Evolutionary conservation across 352 stramenopile species (phyloP), one percentile per base, ranked within the genome.

Genomic region (Phytophthora sojae): DNA sequence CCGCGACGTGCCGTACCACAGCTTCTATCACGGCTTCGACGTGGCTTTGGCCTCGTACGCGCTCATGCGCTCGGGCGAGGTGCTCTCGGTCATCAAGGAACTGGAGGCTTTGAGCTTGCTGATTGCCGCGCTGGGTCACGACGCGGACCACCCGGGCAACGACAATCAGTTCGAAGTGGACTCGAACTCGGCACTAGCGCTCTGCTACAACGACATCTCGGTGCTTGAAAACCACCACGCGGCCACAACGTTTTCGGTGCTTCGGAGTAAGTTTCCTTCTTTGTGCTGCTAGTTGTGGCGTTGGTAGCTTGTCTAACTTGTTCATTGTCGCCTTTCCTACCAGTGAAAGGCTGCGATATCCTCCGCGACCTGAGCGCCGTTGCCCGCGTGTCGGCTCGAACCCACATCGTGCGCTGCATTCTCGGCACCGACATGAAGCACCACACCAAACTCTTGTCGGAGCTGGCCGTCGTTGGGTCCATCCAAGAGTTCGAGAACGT

Each of bases 91-190:
- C 17, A 87, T 97, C 61, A 93, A 88, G 51, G 82, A 91, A 67
- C 77, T 92, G 6, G 84, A 96, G 35, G 83, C 84, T 25, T 73
- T 97, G 5, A 90, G 87, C 44, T 61, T 97, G 5, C 61, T 98
- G 15, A 61, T 97, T n/a, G 89, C 86, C 6, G 86, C 86, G 8
- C 80, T 97, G 14, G 84, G 89, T 0, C 92, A 98, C 67, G 92
- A 98, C 45, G 77, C 94, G 7, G 91, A 96, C 54, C 92, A 98
- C 52, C 90, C 91, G 1, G 92, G 91, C 12, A 93, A 95, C 65
- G 89, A 95, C 76, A 98, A 98, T 64, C 82, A 92, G 69, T 98
- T 97, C 53, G 85, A 98, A 69, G 80, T 97, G 25, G 86, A 94
- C 60, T 91, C 86, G 6, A 83, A 75, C 60, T 95, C 89, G 11